A percentile compares a stretch with the other conserved stretches of the same genome.
phyloP scores from a whole-genome alignment of 306 rosid genomes.

The Neltuma alba region DNA sequence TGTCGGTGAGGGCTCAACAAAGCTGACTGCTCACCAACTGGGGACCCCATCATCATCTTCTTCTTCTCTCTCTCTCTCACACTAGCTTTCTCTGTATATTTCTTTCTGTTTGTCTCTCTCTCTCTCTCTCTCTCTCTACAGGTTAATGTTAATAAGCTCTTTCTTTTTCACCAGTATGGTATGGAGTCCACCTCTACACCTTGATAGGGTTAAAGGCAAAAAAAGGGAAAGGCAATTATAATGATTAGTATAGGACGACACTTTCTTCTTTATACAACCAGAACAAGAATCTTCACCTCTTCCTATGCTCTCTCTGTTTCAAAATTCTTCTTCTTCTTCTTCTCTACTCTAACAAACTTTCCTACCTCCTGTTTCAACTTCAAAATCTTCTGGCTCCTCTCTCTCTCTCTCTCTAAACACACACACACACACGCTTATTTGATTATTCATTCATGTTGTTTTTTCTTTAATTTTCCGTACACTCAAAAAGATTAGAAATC shows the following conservation, averaged over 20 bases:
- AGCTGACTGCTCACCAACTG: conserved; percentile 41
- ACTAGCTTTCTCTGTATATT: not conserved
- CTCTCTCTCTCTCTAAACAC: too few species aligned
- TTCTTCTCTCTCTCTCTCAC: not conserved
- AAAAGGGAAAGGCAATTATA: conserved; percentile 29
- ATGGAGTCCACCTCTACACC: conserved; percentile 40
- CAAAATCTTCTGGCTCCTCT: not conserved
- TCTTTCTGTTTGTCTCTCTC: not conserved
- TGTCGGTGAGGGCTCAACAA: conserved; percentile 52
- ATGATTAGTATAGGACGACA: conserved; percentile 54
- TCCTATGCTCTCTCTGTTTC: conserved; percentile 50
- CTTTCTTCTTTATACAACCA: conserved; percentile 49
- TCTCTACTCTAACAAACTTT: not conserved
- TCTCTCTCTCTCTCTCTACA: not conserved
- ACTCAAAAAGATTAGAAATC: not conserved
- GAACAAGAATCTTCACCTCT: conserved; percentile 47
- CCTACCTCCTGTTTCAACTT: not conserved
- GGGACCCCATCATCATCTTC: conserved; percentile 1
- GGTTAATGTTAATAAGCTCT: too few species aligned
- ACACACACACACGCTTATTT: too few species aligned
- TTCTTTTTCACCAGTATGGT: conserved; percentile 14
- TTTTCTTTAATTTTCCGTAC: not conserved
- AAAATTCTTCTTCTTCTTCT: not conserved
- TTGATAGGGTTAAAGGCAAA: conserved; percentile 16
- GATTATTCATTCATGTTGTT: not conserved